Base-by-base conservation (phyloP, 108 stramenopile species). In the Bacterosira constricta region DNA sequence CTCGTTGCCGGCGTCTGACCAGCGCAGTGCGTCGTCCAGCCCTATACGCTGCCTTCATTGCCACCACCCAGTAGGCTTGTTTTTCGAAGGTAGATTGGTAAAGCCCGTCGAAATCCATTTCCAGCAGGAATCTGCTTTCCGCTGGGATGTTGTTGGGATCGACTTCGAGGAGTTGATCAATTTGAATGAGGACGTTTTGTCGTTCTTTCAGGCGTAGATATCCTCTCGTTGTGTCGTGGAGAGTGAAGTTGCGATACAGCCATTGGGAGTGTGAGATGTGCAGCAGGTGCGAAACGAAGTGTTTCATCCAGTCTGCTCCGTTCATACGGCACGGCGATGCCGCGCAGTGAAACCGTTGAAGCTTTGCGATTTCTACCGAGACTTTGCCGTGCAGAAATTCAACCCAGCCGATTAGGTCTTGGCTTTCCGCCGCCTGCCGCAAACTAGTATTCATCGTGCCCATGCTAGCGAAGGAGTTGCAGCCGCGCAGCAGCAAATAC, bases 41-140 rank as follows among this genome's bases (percentile, higher is more conserved):
- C 2, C 53, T 12, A 18, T 23, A 15, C 12, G 53, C 53, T 18
- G 53, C 53, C 23, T 54, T 54, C 4, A 54, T 21, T 27, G 53
- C 53, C 29, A 54, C 2, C 13, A 54, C 30, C 53, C 53, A 54
- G 53, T 54, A 54, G 30, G 53, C 26, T 23, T 54, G 53, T 5
- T 31, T 13, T 23, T 54, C 53, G 4, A 21, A 54, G 13, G 53
- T 18, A 2, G 53, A 17, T 4, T 7, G 13, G 26, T 31, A 27
- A 12, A 54, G 2, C 15, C 17, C 5, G 53, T 2, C 17, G 6
- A 21, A 23, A 18, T 54, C 53, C 2, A 54, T 17, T 31, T 54
- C 53, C 53, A 54, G 53, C 3, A 54, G 53, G 30, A 18, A 54
- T 31, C 23, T 17, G 15, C 29, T 30, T 30, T 54, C 53, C 4